A percentile compares a stretch with the other conserved stretches of the same genome.
Evolutionary conservation across 768 basidiomycete species (phyloP).

Genomic region (Pisolithus sp.): DNA sequence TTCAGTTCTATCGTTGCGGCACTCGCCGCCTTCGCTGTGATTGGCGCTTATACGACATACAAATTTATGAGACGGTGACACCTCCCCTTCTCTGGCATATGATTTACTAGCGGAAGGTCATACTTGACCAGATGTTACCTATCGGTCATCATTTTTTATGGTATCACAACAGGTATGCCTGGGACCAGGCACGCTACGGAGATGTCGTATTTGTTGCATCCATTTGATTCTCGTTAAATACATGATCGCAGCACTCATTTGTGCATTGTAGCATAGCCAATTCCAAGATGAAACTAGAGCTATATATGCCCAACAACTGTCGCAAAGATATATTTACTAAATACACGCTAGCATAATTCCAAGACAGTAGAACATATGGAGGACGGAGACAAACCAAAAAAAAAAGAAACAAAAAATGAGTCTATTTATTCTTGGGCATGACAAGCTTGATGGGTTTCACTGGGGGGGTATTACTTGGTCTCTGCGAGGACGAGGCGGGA

Average conservation of each 20-base stretch:
- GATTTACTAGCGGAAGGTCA: neutral
- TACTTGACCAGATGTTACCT: neutral
- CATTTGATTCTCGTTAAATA: neutral
- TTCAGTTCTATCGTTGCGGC: conserved; percentile 81
- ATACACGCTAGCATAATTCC: conserved; percentile 1
- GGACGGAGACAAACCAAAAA: neutral
- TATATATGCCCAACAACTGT: neutral
- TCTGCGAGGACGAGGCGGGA: conserved; percentile 13
- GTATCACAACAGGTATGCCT: neutral
- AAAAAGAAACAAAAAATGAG: neutral
- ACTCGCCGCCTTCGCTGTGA: conserved; percentile 72
- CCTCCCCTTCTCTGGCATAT: neutral
- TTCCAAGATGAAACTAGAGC: neutral
- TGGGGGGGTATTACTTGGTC: conserved; percentile 22
- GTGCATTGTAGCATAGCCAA: conserved; percentile 1
- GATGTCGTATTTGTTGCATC: neutral
- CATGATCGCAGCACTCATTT: neutral
- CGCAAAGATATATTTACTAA: neutral
- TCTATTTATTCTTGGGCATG: conserved; percentile 24
- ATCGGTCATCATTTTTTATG: neutral
- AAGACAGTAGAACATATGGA: conserved; percentile 1
- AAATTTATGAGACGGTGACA: conserved; percentile 52
- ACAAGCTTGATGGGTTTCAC: conserved; percentile 26
- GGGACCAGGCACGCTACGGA: neutral
- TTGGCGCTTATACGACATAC: conserved; percentile 78